Evolutionary conservation across 176 grass and related monocot species (phyloP), one percentile per base, ranked within the genome.

Genomic region (Poa annua): DNA sequence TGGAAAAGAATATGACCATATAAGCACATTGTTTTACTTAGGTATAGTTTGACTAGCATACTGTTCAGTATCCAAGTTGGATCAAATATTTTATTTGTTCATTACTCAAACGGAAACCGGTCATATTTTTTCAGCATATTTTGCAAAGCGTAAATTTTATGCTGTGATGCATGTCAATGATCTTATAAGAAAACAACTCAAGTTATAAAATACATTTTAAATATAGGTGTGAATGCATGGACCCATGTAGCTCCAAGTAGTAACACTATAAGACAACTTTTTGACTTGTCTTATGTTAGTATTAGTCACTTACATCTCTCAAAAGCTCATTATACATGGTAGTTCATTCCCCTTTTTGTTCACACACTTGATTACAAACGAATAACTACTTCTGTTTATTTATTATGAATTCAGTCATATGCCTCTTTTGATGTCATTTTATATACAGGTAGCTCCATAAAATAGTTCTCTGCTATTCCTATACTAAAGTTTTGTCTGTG

Each of bases 1-100:
- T 67, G 65, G 34, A 67, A 67, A 67, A 39, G 19, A 33, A 61
- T 61, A 61, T 61, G 33, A 67, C 64, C 64, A 38, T 68, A 39
- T 20, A n/a, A n/a, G 64, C 17, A 20, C 20, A 8, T 33, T 66
- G 3, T 35, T 39, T 68, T 39, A n/a, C 34, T n/a, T 68, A 12
- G 3, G 65, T 20, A 5, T 68, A 39, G 65, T 39, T 33, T 34
- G 14, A 64, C 2, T 64, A 33, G 6, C 13, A 33, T 64, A 33
- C 5, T 61, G 5, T 61, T 61, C 57, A 61, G 24, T 61, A 66
- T 68, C 17, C 17, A n/a, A 68, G 34, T 0, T 66, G 34, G 16
- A 36, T 4, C 47, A 20, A 39, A 39, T 68, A 17, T 68, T 39
- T n/a, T 66, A 36, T 66, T 38, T 38, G 17, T 66, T 38, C 34